phyloP scores from a whole-genome alignment of 1,284 basidiomycete genomes.

The Boletellus dicymbophilus region DNA sequence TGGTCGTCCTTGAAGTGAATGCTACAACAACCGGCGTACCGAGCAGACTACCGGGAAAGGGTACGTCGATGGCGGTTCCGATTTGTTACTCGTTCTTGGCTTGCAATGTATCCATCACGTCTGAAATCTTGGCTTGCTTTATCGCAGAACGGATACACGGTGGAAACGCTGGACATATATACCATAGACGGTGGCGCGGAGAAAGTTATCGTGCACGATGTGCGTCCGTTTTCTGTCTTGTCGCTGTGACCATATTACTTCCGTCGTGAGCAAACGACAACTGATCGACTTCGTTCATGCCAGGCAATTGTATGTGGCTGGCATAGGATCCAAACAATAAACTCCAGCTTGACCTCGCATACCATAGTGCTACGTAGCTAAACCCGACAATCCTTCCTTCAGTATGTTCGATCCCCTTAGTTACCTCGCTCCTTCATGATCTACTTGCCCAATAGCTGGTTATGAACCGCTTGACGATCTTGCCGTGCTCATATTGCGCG shows the following conservation, averaged over 20 bases:
- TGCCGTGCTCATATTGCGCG: constrained; percentile 69
- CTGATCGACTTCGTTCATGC: no score
- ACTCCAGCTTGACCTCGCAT: neutral
- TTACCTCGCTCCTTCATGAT: neutral
- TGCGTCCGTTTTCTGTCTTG: constrained; percentile 19
- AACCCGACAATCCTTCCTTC: constrained; percentile 65
- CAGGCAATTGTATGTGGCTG: constrained; percentile 24
- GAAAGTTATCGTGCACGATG: constrained; percentile 43
- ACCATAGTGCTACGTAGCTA: constrained; percentile 61
- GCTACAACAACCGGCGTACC: neutral
- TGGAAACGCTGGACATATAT: constrained; percentile 52
- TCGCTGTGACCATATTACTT: no score
- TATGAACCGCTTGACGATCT: constrained; percentile 73
- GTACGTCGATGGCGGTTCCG: no score
- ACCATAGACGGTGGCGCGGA: constrained; percentile 48
- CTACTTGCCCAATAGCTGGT: constrained; percentile 54
- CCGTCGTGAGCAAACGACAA: no score
- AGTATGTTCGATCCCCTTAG: constrained; percentile 33
- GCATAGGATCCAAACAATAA: no score
- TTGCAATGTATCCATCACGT: no score
- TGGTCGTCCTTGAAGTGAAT: no score
- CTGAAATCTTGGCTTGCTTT: neutral
- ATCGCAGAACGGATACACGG: constrained; percentile 57
- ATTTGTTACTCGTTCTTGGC: no score
- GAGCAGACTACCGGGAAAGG: constrained; percentile 81